These are phyloP conservation scores for Saccharomycopsis javanensis DNA, from an alignment of 805 yeast genomes.

Conservation along the genomic window DNA sequence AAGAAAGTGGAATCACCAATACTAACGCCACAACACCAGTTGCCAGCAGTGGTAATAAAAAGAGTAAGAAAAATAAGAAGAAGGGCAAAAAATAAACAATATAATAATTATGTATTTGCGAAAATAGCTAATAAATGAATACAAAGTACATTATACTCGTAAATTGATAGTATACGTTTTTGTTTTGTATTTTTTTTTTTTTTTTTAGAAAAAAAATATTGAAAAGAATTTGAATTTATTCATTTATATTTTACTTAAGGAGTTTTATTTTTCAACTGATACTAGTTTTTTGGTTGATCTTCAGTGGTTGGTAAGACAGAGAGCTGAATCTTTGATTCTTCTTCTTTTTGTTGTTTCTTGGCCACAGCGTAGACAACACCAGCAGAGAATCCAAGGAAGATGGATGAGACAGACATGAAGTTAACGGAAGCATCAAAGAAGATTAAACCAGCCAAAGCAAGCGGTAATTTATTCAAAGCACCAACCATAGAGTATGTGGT, in stretches of 20 bases:
- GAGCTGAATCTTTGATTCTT: constrained; percentile 21
- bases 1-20: constrained; percentile 24
- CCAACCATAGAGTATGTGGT: constrained; percentile 99
- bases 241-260: no score
- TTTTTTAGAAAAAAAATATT: no score
- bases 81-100: background rate
- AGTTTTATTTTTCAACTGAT: no score
- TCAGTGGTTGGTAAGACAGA: constrained; percentile 13
- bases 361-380: constrained; percentile 96
- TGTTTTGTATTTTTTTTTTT: background rate
- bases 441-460: constrained; percentile 87
- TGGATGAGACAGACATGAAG: constrained; percentile 84
- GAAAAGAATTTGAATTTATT: no score
- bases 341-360: constrained; percentile 76
- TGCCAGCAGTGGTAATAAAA: background rate
- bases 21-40: background rate
- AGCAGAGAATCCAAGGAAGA: constrained; percentile 86
- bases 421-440: constrained; percentile 94
- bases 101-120: background rate
- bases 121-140: background rate
- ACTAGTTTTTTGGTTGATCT: constrained; percentile 8
- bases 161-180: background rate
- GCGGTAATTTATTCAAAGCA: constrained; percentile 95
- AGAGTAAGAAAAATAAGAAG: constrained; percentile 7
- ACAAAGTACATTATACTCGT: background rate